Evolutionary conservation across 345 rosid species (phyloP), one percentile per base, ranked within the genome.

Genomic region (Clarkia xantiana): DNA sequence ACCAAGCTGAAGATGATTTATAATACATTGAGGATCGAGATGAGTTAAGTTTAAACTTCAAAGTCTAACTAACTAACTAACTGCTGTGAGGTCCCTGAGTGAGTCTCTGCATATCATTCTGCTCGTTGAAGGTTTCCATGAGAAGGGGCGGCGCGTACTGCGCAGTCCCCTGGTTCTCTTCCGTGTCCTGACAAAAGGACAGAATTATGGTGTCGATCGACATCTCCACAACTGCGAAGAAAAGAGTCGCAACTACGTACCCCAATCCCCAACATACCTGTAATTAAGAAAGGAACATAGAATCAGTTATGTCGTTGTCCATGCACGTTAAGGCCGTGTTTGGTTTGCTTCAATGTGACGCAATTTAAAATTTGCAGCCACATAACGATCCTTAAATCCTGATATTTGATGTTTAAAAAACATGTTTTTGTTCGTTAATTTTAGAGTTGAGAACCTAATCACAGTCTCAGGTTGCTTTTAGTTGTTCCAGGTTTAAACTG

Each of bases 221-320:
- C 96, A 86, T 83, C 79, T 91, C 98, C 46, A 91, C 93, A 64
- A 90, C 96, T 0, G 80, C 83, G 44, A 91, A 91, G 89, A 91
- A 91, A 47, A 91, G 88, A n/a, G 86, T 68, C 4, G 98, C 98
- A 40, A 83, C 98, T 12, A 78, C 65, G 47, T 86, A 91, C 15
- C 96, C 98, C 52, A 91, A 75, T 22, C 61, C 79, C 96, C 98
- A 91, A 67, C 96, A 91, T 18, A 78, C 94, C 98, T 86, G 81
- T 58, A 62, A 11, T n/a, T n/a, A 9, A 16, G 3, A n/a, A n/a
- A 6, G 38, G 7, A 22, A 51, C 18, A 13, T 17, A 9, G 18
- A 23, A 5, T 13, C 40, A 15, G 14, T 22, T 22, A 22, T 20
- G 9, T 40, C 45, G 5, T 40, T 14, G 22, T 12, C n/a, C 17